These are phyloP conservation scores for Aristolochia contorta DNA, from an alignment of 164 flowering plant genomes.

Conservation along the genomic window DNA sequence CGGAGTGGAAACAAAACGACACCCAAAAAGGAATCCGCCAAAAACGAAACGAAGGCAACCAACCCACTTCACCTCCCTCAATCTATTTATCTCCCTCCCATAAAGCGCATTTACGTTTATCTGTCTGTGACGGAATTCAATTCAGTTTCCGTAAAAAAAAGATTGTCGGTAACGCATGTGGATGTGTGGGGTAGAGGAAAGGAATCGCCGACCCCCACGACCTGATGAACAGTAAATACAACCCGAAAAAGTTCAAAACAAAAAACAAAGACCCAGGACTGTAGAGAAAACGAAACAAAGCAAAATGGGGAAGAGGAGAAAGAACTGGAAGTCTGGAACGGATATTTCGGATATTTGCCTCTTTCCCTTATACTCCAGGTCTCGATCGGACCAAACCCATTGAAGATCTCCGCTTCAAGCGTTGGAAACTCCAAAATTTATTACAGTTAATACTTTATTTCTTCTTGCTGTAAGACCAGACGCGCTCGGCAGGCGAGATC, in stretches of 20 bases:
- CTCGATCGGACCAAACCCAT: too few species aligned
- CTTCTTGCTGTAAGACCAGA: too few species aligned
- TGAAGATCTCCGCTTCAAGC: too few species aligned
- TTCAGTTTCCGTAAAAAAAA: not conserved
- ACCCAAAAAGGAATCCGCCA: not conserved
- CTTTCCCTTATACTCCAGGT: too few species aligned
- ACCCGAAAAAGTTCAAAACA: not conserved
- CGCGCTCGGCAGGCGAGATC: too few species aligned
- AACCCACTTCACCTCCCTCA: not conserved
- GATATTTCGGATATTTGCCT: too few species aligned
- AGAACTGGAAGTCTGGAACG: not conserved
- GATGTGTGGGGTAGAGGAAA: constrained; percentile 1
- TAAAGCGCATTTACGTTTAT: not conserved
- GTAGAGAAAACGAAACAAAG: not conserved
- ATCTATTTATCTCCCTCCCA: not conserved
- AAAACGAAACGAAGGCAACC: not conserved
- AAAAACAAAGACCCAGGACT: not conserved
- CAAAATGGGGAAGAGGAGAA: not conserved
- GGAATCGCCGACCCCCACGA: not conserved
- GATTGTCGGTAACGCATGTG: constrained; percentile 7
- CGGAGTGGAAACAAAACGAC: not conserved
- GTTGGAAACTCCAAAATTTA: too few species aligned
- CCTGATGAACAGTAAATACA: constrained; percentile 1
- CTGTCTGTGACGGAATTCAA: not conserved
- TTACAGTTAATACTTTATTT: too few species aligned